Evolutionary conservation across 164 flowering plant genomes (phyloP), one percentile per base, ranked within the genome.

Genomic region (Cinnamomum chago): DNA sequence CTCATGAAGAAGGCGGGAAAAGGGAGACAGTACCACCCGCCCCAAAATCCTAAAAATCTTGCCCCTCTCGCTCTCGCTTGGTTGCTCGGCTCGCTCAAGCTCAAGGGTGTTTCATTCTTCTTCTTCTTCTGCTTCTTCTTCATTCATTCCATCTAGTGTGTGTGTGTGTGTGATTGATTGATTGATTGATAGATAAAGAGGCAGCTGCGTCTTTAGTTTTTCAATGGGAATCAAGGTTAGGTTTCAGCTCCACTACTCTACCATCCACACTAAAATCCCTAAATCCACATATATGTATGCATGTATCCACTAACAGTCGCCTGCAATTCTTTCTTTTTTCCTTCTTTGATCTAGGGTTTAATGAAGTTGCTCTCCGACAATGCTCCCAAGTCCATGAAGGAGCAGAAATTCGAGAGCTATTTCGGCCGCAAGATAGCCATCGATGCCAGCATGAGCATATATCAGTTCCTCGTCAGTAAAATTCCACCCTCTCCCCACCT

Each of bases 361-460:
- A 94, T 97, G 55, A 96, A 96, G 92, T 89, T 96, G 40, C 76
- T 96, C 28, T 92, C 95, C 3, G 96, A 92, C 78, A 92, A 94
- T 83, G 99, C 97, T 20, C 97, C 99, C 0, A 90, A 88, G 58
- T 81, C 84, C 58, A 88, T 94, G 97, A 94, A 88, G 75, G 95
- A 94, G 88, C 94, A 92, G 85, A 96, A 89, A 76, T 90, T 96
- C 71, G 98, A 96, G 83, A 90, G 92, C 82, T 96, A 89, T 76
- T 91, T 89, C 58, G 95, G 95, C 62, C 88, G 97, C 13, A 90
- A 89, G 79, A 89, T 96, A 50, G 98, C 97, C 67, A 82, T 96
- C 67, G 99, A 94, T 72, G 99, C 98, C 72, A 94, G 98, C 88
- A 91, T 94, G 97, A 90, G 99, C 89, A 94, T 96, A 58, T 96